phyloP scores from a whole-genome alignment of 306 rosid species.

The Dalbergia oliveri region DNA sequence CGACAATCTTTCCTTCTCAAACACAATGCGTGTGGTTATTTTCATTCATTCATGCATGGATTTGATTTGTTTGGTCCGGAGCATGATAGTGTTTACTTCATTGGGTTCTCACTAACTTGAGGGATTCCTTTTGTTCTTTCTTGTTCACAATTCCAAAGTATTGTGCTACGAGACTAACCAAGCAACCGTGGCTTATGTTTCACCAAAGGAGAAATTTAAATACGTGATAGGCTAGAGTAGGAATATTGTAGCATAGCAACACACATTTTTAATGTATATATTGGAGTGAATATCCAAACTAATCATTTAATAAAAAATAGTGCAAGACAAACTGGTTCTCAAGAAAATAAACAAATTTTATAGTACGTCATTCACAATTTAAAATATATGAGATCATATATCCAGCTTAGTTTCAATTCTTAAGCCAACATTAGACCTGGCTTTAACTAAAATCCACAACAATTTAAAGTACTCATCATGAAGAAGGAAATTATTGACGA shows the following conservation, averaged over 20 bases:
- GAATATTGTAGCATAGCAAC: conserved; percentile 5
- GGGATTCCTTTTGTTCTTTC: conserved; percentile 32
- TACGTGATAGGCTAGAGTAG: not conserved
- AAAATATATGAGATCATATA: too few species aligned
- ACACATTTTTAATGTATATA: not conserved
- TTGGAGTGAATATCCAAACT: too few species aligned
- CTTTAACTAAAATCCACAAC: too few species aligned
- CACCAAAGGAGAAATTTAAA: conserved; percentile 1
- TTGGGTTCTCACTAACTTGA: not conserved
- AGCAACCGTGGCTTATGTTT: conserved; percentile 18
- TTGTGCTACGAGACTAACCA: not conserved
- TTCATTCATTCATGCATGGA: not conserved
- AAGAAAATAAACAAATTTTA: too few species aligned
- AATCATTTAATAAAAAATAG: too few species aligned
- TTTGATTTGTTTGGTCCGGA: conserved; percentile 37
- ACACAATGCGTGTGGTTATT: not conserved
- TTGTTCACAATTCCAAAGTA: conserved; percentile 12
- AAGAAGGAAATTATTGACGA: too few species aligned
- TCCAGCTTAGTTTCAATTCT: too few species aligned
- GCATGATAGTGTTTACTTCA: conserved; percentile 7
- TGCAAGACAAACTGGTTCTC: too few species aligned
- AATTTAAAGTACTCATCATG: too few species aligned
- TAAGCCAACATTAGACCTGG: too few species aligned
- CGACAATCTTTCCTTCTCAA: conserved; percentile 48
- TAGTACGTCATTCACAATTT: too few species aligned